Conservation (phyloP, 192 early-diverging fungal species). For the Helicostylum pulchrum region DNA sequence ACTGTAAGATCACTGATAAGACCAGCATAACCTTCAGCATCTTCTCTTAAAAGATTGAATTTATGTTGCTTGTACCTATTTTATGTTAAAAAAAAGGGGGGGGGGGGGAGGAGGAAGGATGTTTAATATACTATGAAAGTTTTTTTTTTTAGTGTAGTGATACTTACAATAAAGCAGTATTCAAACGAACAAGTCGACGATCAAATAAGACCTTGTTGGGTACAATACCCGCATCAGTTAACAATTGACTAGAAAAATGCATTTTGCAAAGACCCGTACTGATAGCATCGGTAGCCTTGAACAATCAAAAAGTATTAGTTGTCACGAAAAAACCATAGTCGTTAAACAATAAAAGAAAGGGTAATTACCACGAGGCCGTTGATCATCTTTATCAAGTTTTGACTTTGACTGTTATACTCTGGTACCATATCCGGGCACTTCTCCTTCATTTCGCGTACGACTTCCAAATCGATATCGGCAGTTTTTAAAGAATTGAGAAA, state of each 20-base stretch:
- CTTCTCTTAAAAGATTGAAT: slow-evolving; percentile 80
- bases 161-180: slow-evolving; percentile 40
- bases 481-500: slow-evolving; percentile 30
- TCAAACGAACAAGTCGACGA: slow-evolving; percentile 29
- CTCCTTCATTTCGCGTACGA: slow-evolving; percentile 14
- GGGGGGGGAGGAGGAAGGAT: neutral
- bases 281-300: slow-evolving; percentile 11
- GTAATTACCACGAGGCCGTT: slow-evolving; percentile 18
- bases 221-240: slow-evolving; percentile 25
- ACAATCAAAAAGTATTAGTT: slow-evolving; percentile 3
- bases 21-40: slow-evolving; percentile 78
- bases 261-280: slow-evolving; percentile 21
- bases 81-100: slow-evolving; percentile 2
- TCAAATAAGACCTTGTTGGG: slow-evolving; percentile 25
- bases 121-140: neutral
- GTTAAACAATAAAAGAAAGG: too few species aligned
- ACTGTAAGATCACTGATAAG: slow-evolving; percentile 55
- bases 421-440: neutral
- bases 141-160: neutral
- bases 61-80: slow-evolving; percentile 80
- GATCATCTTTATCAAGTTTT: slow-evolving; percentile 23
- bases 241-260: slow-evolving; percentile 26
- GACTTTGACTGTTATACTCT: neutral
- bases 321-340: neutral
- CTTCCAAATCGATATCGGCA: slow-evolving; percentile 22